Conservation (phyloP, 495 filamentous ascomycete species). For the Ramalina intermedia region DNA sequence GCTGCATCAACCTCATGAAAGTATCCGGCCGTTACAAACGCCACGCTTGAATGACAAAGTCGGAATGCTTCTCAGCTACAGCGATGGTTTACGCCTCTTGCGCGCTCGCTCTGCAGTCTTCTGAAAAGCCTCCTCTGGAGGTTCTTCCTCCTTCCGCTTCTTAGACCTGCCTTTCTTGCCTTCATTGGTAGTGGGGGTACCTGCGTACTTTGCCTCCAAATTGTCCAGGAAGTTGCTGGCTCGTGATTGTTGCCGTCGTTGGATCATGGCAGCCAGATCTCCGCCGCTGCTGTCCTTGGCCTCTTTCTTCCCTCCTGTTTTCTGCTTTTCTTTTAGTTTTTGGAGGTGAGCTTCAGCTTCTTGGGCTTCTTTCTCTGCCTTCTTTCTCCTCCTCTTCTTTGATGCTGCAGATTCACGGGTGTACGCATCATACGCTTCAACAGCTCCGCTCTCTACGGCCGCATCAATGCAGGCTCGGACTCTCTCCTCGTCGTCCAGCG, state of each 20-base stretch:
- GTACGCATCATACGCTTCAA: conserved; percentile 52
- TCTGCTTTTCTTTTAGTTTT: conserved; percentile 42
- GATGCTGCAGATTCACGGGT: conserved; percentile 53
- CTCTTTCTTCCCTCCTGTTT: conserved; percentile 19
- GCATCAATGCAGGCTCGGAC: conserved; percentile 67
- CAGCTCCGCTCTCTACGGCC: conserved; percentile 56
- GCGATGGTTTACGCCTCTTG: conserved; percentile 3
- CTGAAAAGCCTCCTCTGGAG: conserved; percentile 56
- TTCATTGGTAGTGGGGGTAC: conserved; percentile 16
- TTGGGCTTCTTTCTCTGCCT: conserved; percentile 47
- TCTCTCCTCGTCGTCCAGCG: conserved; percentile 72
- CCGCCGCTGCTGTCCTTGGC: conserved; percentile 13
- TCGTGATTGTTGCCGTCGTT: conserved; percentile 36
- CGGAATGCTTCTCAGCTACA: not conserved
- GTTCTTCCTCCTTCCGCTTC: conserved; percentile 33
- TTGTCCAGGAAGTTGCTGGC: conserved; percentile 44
- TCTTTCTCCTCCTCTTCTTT: conserved; percentile 36
- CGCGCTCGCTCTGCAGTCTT: conserved; percentile 28
- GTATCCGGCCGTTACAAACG: too few relatives aligned
- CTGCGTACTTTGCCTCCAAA: conserved; percentile 61
- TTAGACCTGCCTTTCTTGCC: conserved; percentile 18
- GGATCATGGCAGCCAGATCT: conserved; percentile 44
- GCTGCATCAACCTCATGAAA: too few relatives aligned
- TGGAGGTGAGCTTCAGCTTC: conserved; percentile 62
- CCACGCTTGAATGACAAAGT: too few relatives aligned